A percentile compares a stretch with the other conserved stretches of the same genome.
phyloP scores from a whole-genome alignment of 2,329 filamentous ascomycete genomes.

The Zymoseptoria pseudotritici region DNA sequence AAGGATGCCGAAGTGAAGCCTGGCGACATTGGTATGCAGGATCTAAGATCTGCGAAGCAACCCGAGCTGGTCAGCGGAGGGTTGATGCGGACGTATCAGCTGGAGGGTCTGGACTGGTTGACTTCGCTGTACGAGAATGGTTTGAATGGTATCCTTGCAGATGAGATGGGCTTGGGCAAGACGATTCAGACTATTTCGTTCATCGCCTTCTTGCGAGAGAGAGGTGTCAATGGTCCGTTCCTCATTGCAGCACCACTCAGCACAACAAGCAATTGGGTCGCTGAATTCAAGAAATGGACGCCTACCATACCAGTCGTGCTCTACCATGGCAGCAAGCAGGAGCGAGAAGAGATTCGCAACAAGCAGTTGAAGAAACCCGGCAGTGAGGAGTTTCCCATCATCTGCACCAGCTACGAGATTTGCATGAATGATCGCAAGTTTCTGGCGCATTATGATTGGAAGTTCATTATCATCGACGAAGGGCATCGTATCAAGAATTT shows the following conservation, averaged over 20 bases:
- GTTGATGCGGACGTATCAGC: conserved; percentile 86
- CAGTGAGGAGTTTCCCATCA: conserved; percentile 71
- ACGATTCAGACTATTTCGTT: conserved; percentile 86
- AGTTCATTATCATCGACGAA: conserved; percentile 97
- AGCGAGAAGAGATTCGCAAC: conserved; percentile 68
- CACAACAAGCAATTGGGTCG: conserved; percentile 91
- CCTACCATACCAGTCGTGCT: conserved; percentile 80
- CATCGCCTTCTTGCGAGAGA: conserved; percentile 78
- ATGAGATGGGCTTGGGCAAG: conserved; percentile 92
- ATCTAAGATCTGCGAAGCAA: conserved; percentile 74
- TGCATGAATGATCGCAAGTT: conserved; percentile 82
- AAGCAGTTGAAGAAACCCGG: conserved; percentile 64
- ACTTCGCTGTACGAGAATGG: conserved; percentile 76
- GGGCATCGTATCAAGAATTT: conserved; percentile 97
- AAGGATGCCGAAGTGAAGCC: conserved; percentile 52
- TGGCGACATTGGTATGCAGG: conserved; percentile 55
- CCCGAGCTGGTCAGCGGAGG: conserved; percentile 79
- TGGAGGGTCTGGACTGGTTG: conserved; percentile 94
- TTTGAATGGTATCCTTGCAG: conserved; percentile 82
- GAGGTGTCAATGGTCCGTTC: conserved; percentile 82
- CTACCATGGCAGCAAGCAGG: conserved; percentile 77
- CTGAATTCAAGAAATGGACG: conserved; percentile 87
- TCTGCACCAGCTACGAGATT: conserved; percentile 94
- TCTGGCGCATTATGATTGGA: conserved; percentile 81
- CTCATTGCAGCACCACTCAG: conserved; percentile 84